Conservation (phyloP, 495 filamentous ascomycete genomes). For the Hyphodiscus hymeniophilus region DNA sequence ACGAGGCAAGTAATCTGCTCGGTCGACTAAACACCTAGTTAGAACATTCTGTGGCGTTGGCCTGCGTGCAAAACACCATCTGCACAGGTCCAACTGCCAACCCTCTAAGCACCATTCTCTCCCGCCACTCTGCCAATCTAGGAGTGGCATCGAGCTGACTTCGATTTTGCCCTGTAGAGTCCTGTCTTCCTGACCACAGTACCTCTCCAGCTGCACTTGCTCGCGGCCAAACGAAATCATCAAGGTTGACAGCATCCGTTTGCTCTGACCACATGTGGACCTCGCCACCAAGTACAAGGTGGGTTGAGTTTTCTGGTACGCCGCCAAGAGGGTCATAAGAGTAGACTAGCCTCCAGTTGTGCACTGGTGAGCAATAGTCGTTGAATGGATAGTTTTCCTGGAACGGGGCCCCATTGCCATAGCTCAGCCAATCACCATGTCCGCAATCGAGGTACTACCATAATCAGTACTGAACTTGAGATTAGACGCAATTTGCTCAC, state of each 20-base stretch:
- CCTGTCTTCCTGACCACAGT: conserved; percentile 61
- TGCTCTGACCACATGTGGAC: conserved; percentile 72
- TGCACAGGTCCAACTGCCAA: conserved; percentile 49
- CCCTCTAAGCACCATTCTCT: conserved; percentile 59
- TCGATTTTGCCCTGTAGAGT: conserved; percentile 52
- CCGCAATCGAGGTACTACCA: conserved; percentile 73
- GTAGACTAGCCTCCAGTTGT: conserved; percentile 75
- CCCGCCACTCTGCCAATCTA: conserved; percentile 60
- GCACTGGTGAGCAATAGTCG: conserved; percentile 68
- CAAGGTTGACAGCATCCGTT: conserved; percentile 60
- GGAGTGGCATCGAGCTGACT: conserved; percentile 56
- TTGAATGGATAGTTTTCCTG: conserved; percentile 52
- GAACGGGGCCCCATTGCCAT: conserved; percentile 37
- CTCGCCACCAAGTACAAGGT: conserved; percentile 70
- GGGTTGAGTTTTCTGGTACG: conserved; percentile 44
- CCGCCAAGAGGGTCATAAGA: conserved; percentile 59
- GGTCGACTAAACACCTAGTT: not conserved
- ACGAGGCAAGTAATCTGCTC: not conserved
- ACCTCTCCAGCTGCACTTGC: conserved; percentile 64
- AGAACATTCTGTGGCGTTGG: conserved; percentile 29
- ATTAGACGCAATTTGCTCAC: conserved; percentile 27
- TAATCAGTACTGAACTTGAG: conserved; percentile 4
- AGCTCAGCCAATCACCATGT: conserved; percentile 67
- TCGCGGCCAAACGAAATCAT: conserved; percentile 70
- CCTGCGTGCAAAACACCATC: conserved; percentile 46